Evolutionary conservation across 1,139 yeast species (phyloP).

Genomic region (Hansenula sp.): DNA sequence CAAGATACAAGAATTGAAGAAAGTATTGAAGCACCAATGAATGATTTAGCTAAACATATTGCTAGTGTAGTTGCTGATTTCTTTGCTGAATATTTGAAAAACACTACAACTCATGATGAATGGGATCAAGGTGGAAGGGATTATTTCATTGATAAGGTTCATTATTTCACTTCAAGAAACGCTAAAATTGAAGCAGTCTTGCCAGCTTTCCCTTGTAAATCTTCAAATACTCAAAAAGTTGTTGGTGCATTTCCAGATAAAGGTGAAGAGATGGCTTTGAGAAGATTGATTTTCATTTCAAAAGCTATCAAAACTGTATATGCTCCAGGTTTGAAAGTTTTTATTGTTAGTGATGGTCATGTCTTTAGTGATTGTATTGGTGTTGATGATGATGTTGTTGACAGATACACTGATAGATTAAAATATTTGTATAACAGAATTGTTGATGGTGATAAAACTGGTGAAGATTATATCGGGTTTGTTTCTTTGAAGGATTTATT

Average conservation of each 20-base stretch:
- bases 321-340: conserved; percentile 50
- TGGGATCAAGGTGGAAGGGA: conserved; percentile 45
- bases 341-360: conserved; percentile 63
- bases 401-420: conserved; percentile 40
- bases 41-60: conserved; percentile 14
- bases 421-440: conserved; percentile 36
- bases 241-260: conserved; percentile 46
- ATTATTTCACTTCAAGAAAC: conserved; percentile 44
- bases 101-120: conserved; percentile 41
- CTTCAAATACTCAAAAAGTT: conserved; percentile 53
- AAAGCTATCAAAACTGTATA: conserved; percentile 35
- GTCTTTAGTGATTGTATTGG: conserved; percentile 62
- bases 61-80: conserved; percentile 28
- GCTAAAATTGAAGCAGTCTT: conserved; percentile 49
- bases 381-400: conserved; percentile 49
- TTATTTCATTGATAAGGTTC: conserved; percentile 36
- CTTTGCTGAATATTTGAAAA: conserved; percentile 43
- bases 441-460: conserved; percentile 16
- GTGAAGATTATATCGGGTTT: conserved; percentile 30
- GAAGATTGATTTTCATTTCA: conserved; percentile 28
- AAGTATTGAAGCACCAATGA: conserved; percentile 14
- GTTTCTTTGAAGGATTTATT: conserved; percentile 34
- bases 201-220: conserved; percentile 65
- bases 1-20: conserved; percentile 25
- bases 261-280: conserved; percentile 36